Conservation (phyloP, 2,329 filamentous ascomycete genomes). For the Sporothrix mexicana region DNA sequence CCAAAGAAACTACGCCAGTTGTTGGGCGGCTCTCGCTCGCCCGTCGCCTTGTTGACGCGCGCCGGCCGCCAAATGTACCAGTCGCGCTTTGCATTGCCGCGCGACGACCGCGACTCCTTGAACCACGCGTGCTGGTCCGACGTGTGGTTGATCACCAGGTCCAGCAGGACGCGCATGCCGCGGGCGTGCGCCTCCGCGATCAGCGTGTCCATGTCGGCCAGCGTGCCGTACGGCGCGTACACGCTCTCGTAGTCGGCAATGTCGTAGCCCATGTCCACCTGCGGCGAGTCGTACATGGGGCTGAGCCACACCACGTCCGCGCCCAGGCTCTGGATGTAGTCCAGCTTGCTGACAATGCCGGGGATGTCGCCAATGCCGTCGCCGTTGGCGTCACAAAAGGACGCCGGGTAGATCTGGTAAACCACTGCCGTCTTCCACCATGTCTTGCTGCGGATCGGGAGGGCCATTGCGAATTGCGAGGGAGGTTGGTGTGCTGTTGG, state of each 20-base stretch:
- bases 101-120: slow-evolving; percentile 66
- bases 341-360: slow-evolving; percentile 67
- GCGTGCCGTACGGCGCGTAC: slow-evolving; percentile 62
- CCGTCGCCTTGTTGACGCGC: slow-evolving; percentile 57
- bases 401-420: slow-evolving; percentile 58
- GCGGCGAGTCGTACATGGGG: slow-evolving; percentile 60
- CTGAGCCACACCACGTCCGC: slow-evolving; percentile 67
- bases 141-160: slow-evolving; percentile 80
- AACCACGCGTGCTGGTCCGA: slow-evolving; percentile 76
- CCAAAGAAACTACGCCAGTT: slow-evolving; percentile 71
- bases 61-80: slow-evolving; percentile 51
- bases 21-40: slow-evolving; percentile 71
- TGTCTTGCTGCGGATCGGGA: background rate
- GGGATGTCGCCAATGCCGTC: slow-evolving; percentile 70
- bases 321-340: slow-evolving; percentile 67
- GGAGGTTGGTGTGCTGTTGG: background rate
- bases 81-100: slow-evolving; percentile 66
- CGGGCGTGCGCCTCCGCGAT: slow-evolving; percentile 64
- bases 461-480: background rate
- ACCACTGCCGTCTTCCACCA: slow-evolving; percentile 39
- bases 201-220: slow-evolving; percentile 68
- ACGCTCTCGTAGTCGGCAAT: slow-evolving; percentile 67
- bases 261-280: slow-evolving; percentile 66
- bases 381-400: slow-evolving; percentile 62
- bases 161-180: slow-evolving; percentile 65